Conservation (phyloP, 1,284 basidiomycete species). For the Microstroma glucosiphilum region DNA sequence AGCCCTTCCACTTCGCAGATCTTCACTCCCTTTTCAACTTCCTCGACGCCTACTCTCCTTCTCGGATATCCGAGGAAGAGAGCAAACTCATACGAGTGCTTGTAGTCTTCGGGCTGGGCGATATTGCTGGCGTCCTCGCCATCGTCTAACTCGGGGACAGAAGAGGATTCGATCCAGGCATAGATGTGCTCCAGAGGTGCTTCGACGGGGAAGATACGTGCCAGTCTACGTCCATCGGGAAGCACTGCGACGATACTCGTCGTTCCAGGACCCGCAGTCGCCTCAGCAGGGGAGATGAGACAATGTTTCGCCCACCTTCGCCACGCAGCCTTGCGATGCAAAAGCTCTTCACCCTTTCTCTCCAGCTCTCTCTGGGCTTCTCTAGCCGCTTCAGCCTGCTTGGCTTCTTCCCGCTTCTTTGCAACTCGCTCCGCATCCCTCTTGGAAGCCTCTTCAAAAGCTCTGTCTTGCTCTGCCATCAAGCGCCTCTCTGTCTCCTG, state of each 20-base stretch:
- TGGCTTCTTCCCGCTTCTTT: constrained; percentile 2
- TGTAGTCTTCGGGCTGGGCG: neutral
- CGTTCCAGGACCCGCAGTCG: neutral
- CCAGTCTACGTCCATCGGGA: neutral
- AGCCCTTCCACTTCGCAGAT: neutral
- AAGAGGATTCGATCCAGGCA: constrained; percentile 1
- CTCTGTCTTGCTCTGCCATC: constrained; percentile 3
- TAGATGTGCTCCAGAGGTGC: constrained; percentile 3
- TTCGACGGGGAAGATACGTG: neutral
- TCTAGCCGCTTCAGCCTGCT: neutral
- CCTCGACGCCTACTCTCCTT: neutral
- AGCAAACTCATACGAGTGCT: neutral
- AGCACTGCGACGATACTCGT: neutral
- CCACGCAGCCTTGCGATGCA: neutral
- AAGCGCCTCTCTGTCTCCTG: neutral
- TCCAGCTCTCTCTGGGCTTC: neutral
- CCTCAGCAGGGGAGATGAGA: neutral
- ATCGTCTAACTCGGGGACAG: neutral
- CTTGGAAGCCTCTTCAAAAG: neutral
- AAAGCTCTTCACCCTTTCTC: neutral
- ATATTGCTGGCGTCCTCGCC: neutral
- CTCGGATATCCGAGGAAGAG: constrained; percentile 2
- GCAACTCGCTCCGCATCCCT: constrained; percentile 2
- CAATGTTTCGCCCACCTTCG: neutral
- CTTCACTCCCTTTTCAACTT: neutral